Evolutionary conservation across 2,329 filamentous ascomycete genomes (phyloP).

Genomic region (Fusarium siculi): DNA sequence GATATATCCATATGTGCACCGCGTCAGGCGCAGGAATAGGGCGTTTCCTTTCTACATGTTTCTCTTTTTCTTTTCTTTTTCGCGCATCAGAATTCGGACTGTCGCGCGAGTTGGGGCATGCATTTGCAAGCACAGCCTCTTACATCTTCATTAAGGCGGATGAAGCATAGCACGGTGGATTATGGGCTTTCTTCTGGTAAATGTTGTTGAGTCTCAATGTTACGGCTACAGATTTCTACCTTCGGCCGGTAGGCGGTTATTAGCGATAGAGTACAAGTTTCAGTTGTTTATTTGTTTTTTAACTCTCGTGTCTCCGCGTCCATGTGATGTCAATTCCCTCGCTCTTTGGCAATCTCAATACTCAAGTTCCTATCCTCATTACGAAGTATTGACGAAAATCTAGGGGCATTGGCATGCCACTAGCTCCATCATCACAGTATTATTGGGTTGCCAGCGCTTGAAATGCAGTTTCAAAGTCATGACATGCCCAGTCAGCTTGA

Average conservation of each 20-base stretch:
- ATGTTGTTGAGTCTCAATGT: neutral
- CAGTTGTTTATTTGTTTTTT: conserved; percentile 2
- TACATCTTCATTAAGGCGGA: neutral
- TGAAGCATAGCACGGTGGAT: neutral
- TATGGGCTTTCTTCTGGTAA: neutral
- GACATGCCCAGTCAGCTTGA: neutral
- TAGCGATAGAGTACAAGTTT: conserved; percentile 16
- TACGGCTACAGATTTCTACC: neutral
- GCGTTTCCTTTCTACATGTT: conserved; percentile 12
- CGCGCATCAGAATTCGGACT: neutral
- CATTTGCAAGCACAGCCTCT: neutral
- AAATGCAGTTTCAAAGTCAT: neutral
- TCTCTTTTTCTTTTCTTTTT: neutral
- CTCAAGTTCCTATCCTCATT: neutral
- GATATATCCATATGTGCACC: conserved; percentile 6
- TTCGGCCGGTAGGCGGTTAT: neutral
- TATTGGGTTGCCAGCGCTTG: neutral
- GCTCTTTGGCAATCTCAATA: neutral
- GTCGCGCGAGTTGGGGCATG: neutral
- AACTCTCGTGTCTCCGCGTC: neutral
- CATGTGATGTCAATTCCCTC: neutral
- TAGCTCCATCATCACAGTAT: neutral
- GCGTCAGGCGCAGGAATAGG: neutral
- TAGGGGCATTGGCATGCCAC: neutral
- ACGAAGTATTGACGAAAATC: neutral